These are phyloP conservation scores for Rutstroemia sp. DNA, from an alignment of 2,329 filamentous ascomycete species.

Conservation along the genomic window DNA sequence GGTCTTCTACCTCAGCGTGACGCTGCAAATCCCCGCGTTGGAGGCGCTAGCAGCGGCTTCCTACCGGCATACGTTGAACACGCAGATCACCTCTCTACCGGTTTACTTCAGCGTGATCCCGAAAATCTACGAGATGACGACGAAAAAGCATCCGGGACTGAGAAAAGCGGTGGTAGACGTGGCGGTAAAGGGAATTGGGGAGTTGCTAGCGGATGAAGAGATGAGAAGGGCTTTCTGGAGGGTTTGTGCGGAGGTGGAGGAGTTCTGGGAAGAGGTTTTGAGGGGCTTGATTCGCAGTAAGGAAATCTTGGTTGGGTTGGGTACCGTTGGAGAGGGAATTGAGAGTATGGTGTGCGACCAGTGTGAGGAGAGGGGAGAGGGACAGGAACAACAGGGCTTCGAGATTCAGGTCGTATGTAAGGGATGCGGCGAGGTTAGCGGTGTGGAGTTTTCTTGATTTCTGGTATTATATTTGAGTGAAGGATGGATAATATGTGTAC, in stretches of 20 bases:
- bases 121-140: slow-evolving; percentile 12
- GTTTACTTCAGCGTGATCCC: slow-evolving; percentile 10
- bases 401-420: slow-evolving; percentile 11
- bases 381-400: slow-evolving; percentile 10
- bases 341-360: slow-evolving; percentile 12
- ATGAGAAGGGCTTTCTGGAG: slow-evolving; percentile 10
- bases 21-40: slow-evolving; percentile 11
- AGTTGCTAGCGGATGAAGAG: slow-evolving; percentile 9
- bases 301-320: not conserved
- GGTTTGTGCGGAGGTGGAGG: slow-evolving; percentile 10
- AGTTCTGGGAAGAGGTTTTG: slow-evolving; percentile 19
- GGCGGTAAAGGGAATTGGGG: slow-evolving; percentile 14
- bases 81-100: slow-evolving; percentile 6
- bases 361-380: slow-evolving; percentile 16
- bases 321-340: slow-evolving; percentile 1
- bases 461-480: slow-evolving; percentile 19
- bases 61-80: slow-evolving; percentile 13
- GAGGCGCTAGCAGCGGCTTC: slow-evolving; percentile 7
- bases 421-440: slow-evolving; percentile 23
- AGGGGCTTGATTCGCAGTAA: slow-evolving; percentile 2
- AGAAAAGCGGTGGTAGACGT: slow-evolving; percentile 14
- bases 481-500: not conserved
- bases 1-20: slow-evolving; percentile 16
- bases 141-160: slow-evolving; percentile 4
- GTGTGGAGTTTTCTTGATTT: not conserved